Conservation (phyloP, 1,284 basidiomycete species). For the Pseudozyma hubeiensis region DNA sequence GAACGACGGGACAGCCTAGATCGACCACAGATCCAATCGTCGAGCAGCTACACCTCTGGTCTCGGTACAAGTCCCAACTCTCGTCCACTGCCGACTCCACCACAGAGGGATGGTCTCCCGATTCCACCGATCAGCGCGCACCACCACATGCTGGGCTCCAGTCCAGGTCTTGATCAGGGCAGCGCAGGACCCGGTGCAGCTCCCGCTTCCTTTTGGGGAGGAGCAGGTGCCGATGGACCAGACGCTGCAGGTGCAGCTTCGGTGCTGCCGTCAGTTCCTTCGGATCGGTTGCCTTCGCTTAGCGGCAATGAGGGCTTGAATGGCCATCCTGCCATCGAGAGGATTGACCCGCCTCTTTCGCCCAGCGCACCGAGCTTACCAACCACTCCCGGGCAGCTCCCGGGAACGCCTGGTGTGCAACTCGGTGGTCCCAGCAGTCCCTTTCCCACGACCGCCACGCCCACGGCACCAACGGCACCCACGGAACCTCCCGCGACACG, state of each 20-base stretch:
- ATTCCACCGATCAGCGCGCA: conserved; percentile 38
- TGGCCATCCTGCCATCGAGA: conserved; percentile 34
- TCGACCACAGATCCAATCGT: conserved; percentile 15
- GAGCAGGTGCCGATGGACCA: neutral
- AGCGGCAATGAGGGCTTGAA: neutral
- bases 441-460: conserved; percentile 71
- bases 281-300: conserved; percentile 9
- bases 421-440: neutral
- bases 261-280: conserved; percentile 32
- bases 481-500: conserved; percentile 69
- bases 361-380: conserved; percentile 18
- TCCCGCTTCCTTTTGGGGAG: conserved; percentile 42
- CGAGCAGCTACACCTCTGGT: conserved; percentile 20
- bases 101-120: conserved; percentile 41
- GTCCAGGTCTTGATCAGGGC: conserved; percentile 29
- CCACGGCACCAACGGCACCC: conserved; percentile 71
- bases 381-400: conserved; percentile 3
- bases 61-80: conserved; percentile 29
- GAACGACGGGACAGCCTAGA: conserved; percentile 3
- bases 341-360: conserved; percentile 34
- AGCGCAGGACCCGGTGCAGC: conserved; percentile 31
- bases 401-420: neutral
- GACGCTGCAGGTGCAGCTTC: conserved; percentile 2
- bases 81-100: conserved; percentile 47
- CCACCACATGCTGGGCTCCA: conserved; percentile 39